These are phyloP conservation scores for Trichoderma asperellum DNA, from an alignment of 2,329 filamentous ascomycete genomes.

Conservation along the genomic window DNA sequence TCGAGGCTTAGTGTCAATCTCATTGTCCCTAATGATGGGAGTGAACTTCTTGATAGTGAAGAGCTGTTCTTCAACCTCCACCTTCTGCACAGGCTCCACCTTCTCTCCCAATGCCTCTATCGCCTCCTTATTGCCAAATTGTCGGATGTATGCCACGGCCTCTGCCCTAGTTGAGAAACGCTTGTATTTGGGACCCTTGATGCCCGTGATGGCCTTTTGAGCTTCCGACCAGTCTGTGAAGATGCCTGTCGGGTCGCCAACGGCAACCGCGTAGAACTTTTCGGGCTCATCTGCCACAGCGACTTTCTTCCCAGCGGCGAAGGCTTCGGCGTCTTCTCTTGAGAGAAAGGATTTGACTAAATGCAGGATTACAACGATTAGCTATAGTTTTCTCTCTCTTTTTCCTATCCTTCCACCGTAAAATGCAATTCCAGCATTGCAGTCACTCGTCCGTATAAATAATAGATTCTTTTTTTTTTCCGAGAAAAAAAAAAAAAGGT, in stretches of 20 bases:
- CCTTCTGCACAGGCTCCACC: conserved; percentile 29
- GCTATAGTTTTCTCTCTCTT: not conserved
- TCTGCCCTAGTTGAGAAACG: conserved; percentile 70
- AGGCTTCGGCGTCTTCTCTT: conserved; percentile 76
- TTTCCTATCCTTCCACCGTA: not conserved
- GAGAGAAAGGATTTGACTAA: conserved; percentile 80
- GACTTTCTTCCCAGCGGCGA: conserved; percentile 63
- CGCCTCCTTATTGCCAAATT: conserved; percentile 50
- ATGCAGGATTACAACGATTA: not conserved
- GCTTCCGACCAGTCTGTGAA: conserved; percentile 70
- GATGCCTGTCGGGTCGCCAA: conserved; percentile 62
- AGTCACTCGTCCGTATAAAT: not conserved
- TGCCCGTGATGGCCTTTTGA: conserved; percentile 72
- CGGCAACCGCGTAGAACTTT: conserved; percentile 64
- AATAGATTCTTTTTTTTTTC: not conserved
- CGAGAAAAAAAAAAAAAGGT: not conserved
- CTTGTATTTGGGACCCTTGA: conserved; percentile 71
- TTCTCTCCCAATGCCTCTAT: conserved; percentile 46
- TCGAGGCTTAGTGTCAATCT: conserved; percentile 11
- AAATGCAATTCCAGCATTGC: conserved; percentile 3
- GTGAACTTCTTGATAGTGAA: conserved; percentile 35
- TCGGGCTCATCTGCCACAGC: conserved; percentile 47
- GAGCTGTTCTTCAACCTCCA: conserved; percentile 15
- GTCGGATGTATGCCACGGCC: conserved; percentile 75
- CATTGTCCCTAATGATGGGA: conserved; percentile 33